phyloP scores from a whole-genome alignment of 2,329 filamentous ascomycete genomes.

The Penicillium sclerotiorum region DNA sequence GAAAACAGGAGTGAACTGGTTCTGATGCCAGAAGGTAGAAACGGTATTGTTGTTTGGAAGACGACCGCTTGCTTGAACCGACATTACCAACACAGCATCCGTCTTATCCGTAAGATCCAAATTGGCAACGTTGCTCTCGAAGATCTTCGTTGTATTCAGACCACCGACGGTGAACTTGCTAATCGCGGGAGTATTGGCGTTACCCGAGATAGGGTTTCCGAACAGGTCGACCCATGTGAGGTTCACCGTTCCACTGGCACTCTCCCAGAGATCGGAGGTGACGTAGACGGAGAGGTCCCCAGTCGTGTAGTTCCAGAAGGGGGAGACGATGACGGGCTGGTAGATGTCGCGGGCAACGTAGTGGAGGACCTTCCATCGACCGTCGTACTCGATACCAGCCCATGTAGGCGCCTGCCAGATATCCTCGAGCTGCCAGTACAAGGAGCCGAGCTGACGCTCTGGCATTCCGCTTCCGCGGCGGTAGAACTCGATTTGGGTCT shows the following conservation, averaged over 20 bases:
- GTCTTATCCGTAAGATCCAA: conserved; percentile 36
- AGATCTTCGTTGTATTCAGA: conserved; percentile 56
- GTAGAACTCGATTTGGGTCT: conserved; percentile 63
- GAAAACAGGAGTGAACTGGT: conserved; percentile 53
- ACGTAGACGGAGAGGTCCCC: conserved; percentile 58
- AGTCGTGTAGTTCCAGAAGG: conserved; percentile 56
- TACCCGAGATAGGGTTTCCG: conserved; percentile 45
- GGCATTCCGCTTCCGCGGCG: conserved; percentile 60
- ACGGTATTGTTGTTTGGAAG: conserved; percentile 47
- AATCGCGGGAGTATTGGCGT: conserved; percentile 37
- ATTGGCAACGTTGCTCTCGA: conserved; percentile 42
- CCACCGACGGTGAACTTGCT: conserved; percentile 50
- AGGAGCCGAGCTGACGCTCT: conserved; percentile 60
- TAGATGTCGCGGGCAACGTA: conserved; percentile 62
- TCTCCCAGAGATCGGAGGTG: conserved; percentile 60
- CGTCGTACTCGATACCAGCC: conserved; percentile 65
- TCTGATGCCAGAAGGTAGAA: conserved; percentile 51
- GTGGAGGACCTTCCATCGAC: conserved; percentile 65
- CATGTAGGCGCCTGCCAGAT: conserved; percentile 67
- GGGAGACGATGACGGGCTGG: conserved; percentile 60
- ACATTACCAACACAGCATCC: conserved; percentile 49
- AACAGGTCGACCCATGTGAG: conserved; percentile 57
- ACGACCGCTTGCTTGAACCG: conserved; percentile 48
- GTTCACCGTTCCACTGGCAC: conserved; percentile 49
- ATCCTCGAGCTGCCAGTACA: conserved; percentile 69